Base-by-base conservation (phyloP, 768 basidiomycete genomes). In the Boletus vinaceobasis region DNA sequence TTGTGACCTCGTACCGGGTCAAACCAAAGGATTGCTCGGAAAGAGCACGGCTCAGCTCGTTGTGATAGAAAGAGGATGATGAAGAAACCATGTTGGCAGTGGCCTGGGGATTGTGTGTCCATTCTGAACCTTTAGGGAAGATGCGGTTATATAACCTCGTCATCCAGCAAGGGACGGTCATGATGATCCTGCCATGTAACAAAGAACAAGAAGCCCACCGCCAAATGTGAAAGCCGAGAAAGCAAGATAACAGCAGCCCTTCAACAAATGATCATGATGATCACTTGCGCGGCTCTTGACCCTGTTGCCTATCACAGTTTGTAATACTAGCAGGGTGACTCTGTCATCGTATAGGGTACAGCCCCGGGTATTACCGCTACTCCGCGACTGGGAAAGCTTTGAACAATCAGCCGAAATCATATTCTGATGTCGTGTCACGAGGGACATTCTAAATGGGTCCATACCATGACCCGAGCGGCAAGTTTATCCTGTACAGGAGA, bases 21-120 rank as follows among this genome's bases (percentile, higher is more conserved):
- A 88, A 76, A 17, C 81, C 82, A 59, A 81, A 84, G 5, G 76
- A 70, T 56, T 87, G 83, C 60, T 88, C 86, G 32, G 68, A 68
- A 35, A 89, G 75, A 26, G 82, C 79, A 23, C 74, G 72, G 21
- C 69, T 70, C 19, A 89, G 74, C 65, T 89, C 87, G 52, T 73
- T 65, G 52, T 73, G 63, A 60, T 64, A 67, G 62, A 75, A 74
- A 23, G 65, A 52, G 27, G 65, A 37, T 1, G 59, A 26, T 11
- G 60, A 39, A 8, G 62, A 59, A 29, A 42, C 3, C 67, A 71
- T 71, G 40, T 52, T 49, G 32, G 51, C 26, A 27, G 54, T 35
- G 19, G 1, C 5, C 42, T 33, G 52, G 27, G n/a, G 54, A 46
- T 49, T 49, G 55, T 36, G 56, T 53, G 55, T 53, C 51, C 71